Evolutionary conservation across 768 basidiomycete species (phyloP).

Genomic region (Holtermannia corniformis): DNA sequence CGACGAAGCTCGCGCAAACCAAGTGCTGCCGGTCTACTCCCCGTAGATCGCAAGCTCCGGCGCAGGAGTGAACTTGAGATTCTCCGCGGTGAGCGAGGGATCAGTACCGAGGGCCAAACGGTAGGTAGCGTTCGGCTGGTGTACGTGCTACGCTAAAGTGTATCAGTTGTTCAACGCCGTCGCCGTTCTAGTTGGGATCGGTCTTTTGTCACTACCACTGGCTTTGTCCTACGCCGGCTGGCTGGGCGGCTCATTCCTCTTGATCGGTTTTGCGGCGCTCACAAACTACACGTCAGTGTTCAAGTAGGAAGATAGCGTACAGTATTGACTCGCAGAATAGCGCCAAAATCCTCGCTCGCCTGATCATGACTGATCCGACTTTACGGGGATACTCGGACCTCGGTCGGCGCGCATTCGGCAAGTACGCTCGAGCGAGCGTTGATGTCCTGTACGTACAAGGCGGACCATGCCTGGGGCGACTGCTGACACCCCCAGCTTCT

Average conservation of each 20-base stretch:
- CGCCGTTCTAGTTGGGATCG: constrained; percentile 76
- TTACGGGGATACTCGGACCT: constrained; percentile 82
- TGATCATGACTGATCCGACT: constrained; percentile 60
- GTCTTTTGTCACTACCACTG: constrained; percentile 78
- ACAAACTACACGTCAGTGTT: constrained; percentile 77
- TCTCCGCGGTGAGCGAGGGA: constrained; percentile 7
- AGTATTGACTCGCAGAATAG: constrained; percentile 45
- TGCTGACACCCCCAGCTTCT: constrained; percentile 53
- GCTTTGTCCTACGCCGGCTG: constrained; percentile 90
- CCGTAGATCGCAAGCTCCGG: background rate
- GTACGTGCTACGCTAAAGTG: background rate
- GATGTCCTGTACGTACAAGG: constrained; percentile 39
- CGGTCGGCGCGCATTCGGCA: constrained; percentile 78
- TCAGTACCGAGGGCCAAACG: constrained; percentile 37
- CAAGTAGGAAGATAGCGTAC: background rate
- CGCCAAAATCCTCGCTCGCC: constrained; percentile 71
- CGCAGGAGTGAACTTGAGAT: background rate
- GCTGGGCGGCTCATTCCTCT: constrained; percentile 63
- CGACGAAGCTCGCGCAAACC: background rate
- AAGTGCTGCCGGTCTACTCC: background rate
- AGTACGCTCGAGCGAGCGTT: constrained; percentile 49
- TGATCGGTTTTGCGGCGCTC: constrained; percentile 65
- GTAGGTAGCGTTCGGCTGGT: constrained; percentile 9
- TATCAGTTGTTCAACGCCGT: constrained; percentile 75
- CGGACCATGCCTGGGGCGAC: constrained; percentile 42